Evolutionary conservation across 768 basidiomycete genomes (phyloP).

Genomic region (Lactarius psammicola): DNA sequence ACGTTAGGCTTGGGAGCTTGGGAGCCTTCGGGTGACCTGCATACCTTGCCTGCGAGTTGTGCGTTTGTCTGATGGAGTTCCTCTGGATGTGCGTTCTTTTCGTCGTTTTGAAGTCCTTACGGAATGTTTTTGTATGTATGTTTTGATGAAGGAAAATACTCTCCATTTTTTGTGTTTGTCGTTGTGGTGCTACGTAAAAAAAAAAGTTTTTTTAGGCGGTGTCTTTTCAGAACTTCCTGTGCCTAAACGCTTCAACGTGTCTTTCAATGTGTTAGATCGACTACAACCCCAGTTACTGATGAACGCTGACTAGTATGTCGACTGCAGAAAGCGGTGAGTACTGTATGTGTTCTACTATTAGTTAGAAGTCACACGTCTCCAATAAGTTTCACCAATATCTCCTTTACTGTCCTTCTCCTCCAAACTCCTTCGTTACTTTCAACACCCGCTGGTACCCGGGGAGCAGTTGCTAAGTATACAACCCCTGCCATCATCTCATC

Average conservation of each 20-base stretch:
- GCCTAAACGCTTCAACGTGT: too few relatives aligned
- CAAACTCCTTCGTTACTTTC: constrained; percentile 31
- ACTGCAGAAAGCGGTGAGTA: neutral
- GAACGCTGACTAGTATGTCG: neutral
- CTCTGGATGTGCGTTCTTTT: neutral
- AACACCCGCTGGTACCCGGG: constrained; percentile 20
- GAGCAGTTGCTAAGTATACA: constrained; percentile 51
- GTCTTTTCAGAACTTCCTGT: too few relatives aligned
- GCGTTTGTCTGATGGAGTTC: constrained; percentile 45
- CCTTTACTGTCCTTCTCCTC: constrained; percentile 58
- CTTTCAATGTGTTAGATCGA: too few relatives aligned
- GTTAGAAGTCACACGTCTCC: constrained; percentile 43
- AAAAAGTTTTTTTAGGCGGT: too few relatives aligned
- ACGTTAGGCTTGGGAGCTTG: constrained; percentile 37
- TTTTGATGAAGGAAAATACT: neutral
- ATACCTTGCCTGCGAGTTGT: constrained; percentile 39
- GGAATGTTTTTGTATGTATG: neutral
- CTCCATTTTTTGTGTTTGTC: neutral
- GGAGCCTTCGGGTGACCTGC: constrained; percentile 32
- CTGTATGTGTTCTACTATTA: neutral
- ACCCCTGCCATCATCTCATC: constrained; percentile 69
- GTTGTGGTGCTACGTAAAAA: neutral
- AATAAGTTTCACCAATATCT: constrained; percentile 59
- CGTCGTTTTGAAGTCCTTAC: neutral
- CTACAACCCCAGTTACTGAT: too few relatives aligned